Evolutionary conservation across 495 filamentous ascomycete genomes (phyloP), one percentile per base, ranked within the genome.

Genomic region (Penicillium malachiteum): DNA sequence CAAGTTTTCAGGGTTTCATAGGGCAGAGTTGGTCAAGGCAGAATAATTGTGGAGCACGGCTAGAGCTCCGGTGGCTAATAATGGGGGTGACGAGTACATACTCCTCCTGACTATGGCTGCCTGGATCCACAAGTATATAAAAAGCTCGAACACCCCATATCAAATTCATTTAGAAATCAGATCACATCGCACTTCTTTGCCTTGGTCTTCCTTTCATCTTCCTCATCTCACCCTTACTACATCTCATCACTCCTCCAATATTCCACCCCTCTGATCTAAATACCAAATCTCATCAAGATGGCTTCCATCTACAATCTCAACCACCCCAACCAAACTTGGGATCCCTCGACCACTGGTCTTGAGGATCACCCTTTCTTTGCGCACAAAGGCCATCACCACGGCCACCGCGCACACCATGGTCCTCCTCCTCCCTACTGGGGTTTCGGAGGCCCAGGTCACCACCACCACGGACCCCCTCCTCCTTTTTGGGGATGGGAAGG

Each of bases 331-430:
- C 51, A 64, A 54, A 64, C 70, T 5, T 74, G 72, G 71, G 70
- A 75, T 42, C 59, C 67, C 33, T 11, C 72, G 42, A 51, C 60
- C 43, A 57, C 57, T 6, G 51, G 49, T 37, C 60, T 77, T 7
- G 69, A 77, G 48, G 55, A 73, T 30, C 71, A 74, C 57, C 71
- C 73, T 34, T 71, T 74, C 68, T 72, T 71, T 49, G 60, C 66
- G 31, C 66, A 66, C 58, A 58, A 48, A 35, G 56, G 60, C 33
- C 60, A 54, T 39, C 51, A 54, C 58, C 54, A 45, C 16, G 49
- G 47, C 51, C 57, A 17, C 31, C 45, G 21, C 32, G 49, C 40
- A 10, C 52, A 60, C 34, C 54, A 48, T 37, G 54, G 44, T 2
- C 55, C 50, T 14, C 63, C 35, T 35, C 55, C 21, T 39, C 41